Evolutionary conservation across 2,329 filamentous ascomycete species (phyloP).

Genomic region (Alternaria infectoria): DNA sequence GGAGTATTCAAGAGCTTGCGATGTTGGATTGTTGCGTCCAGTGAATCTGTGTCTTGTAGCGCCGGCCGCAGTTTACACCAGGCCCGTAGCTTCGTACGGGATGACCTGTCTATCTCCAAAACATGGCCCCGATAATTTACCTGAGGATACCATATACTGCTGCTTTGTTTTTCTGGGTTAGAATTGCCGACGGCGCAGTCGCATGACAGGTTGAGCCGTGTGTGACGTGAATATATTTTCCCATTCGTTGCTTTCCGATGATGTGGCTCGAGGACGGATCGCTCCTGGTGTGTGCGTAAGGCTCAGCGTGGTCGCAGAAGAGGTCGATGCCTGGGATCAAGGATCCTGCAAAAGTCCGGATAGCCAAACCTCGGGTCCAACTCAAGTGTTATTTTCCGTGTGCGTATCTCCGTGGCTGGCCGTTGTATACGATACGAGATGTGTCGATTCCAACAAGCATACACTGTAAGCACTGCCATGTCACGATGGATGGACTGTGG

Average conservation of each 20-base stretch:
- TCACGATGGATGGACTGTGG: neutral
- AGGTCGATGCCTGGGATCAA: neutral
- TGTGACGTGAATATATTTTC: conserved; percentile 4
- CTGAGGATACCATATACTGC: neutral
- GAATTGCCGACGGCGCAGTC: conserved; percentile 8
- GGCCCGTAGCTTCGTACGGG: neutral
- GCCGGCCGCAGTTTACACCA: neutral
- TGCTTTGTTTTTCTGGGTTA: neutral
- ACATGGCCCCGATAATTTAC: neutral
- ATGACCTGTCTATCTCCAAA: neutral
- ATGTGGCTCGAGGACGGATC: neutral
- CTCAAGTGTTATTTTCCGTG: neutral
- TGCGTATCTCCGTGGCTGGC: neutral
- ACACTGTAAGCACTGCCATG: neutral
- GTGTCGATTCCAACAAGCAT: neutral
- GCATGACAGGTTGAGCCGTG: neutral
- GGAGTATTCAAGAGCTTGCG: neutral
- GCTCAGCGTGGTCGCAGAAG: conserved; percentile 11
- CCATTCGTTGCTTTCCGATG: neutral
- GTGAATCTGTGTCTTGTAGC: neutral
- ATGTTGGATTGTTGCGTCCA: neutral
- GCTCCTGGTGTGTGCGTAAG: conserved; percentile 7
- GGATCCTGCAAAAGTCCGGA: neutral
- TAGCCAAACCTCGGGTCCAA: neutral
- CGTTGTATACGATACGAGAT: neutral